Conservation (phyloP, 2,329 filamentous ascomycete genomes). For the Phyllosticta paracitricarpa region DNA sequence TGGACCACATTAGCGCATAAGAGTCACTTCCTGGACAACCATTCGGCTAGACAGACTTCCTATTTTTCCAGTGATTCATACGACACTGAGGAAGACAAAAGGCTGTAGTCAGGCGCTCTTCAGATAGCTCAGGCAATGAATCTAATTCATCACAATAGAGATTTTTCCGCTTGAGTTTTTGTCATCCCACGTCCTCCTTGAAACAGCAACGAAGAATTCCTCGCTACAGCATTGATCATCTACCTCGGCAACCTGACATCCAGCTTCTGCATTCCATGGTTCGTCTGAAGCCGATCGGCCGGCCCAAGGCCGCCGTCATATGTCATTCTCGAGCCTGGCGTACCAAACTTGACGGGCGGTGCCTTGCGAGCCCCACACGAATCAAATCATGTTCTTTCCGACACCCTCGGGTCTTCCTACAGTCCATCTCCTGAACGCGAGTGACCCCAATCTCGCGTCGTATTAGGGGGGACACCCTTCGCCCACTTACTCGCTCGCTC, state of each 20-base stretch:
- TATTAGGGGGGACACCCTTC: too few relatives aligned
- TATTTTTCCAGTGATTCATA: neutral
- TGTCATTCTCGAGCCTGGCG: neutral
- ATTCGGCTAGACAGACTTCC: neutral
- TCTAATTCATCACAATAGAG: neutral
- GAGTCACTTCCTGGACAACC: neutral
- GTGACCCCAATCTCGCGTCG: too few relatives aligned
- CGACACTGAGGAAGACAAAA: neutral
- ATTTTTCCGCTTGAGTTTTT: neutral
- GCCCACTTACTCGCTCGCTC: too few relatives aligned
- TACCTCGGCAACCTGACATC: neutral
- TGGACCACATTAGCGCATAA: neutral
- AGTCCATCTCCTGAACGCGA: neutral
- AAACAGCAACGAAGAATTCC: neutral
- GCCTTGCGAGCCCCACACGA: neutral
- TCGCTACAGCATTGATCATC: neutral
- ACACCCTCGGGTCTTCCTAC: neutral
- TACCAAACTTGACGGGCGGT: neutral
- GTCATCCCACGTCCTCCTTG: neutral
- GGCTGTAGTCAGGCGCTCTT: neutral
- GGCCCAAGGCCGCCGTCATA: neutral
- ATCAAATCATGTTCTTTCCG: neutral
- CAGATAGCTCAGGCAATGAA: neutral
- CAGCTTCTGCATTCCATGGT: neutral
- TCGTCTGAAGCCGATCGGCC: neutral